Percentiles rank a stretch among this genome's conserved stretches.
phyloP scores from a whole-genome alignment of 2,329 filamentous ascomycete genomes.

The Passalora sequoiae region DNA sequence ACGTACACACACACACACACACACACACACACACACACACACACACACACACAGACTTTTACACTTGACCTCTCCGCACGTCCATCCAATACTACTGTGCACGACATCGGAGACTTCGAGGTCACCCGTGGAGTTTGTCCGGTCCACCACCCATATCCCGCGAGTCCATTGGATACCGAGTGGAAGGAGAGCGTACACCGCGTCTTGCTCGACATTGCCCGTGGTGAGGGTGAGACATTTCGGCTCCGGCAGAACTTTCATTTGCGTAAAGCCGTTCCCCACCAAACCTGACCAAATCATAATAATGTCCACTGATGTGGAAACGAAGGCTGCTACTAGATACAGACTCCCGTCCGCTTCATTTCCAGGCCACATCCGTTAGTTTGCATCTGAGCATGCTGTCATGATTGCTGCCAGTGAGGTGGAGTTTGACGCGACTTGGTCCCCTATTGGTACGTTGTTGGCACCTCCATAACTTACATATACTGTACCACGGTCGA shows the following conservation, averaged over 20 bases:
- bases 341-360: constrained; percentile 9
- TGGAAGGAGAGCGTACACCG: constrained; percentile 16
- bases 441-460: constrained; percentile 12
- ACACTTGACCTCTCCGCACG: too few relatives aligned
- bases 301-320: not conserved
- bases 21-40: constrained; percentile 2
- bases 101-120: constrained; percentile 2
- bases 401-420: constrained; percentile 7
- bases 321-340: too few relatives aligned
- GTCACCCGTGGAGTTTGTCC: constrained; percentile 1
- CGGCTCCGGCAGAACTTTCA: constrained; percentile 8
- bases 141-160: not conserved
- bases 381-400: constrained; percentile 10
- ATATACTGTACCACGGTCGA: constrained; percentile 7
- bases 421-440: constrained; percentile 7
- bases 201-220: constrained; percentile 6
- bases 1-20: too few relatives aligned
- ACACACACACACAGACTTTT: constrained; percentile 5
- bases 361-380: constrained; percentile 4
- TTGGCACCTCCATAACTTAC: too few relatives aligned
- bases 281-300: not conserved
- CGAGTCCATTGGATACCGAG: constrained; percentile 20
- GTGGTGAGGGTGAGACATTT: constrained; percentile 8
- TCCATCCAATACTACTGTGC: not conserved
- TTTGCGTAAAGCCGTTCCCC: not conserved